A percentile compares a stretch with the other conserved stretches of the same genome.
These are phyloP conservation scores for Iberis pinnata DNA, from an alignment of 345 rosid genomes.

Conservation along the genomic window DNA sequence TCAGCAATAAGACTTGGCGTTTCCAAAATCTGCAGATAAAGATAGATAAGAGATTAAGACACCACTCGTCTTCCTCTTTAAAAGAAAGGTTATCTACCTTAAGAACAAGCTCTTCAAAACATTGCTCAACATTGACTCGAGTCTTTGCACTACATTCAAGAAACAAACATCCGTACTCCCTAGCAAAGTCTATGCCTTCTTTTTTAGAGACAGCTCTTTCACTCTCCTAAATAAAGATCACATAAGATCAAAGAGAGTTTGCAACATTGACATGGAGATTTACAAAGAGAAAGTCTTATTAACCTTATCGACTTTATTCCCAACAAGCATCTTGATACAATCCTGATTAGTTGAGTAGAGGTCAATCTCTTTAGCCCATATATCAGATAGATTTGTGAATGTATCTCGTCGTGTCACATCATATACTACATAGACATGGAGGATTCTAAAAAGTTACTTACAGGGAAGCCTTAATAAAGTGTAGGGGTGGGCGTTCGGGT, in stretches of 20 bases:
- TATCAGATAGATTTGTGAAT: constrained; percentile 78
- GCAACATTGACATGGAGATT: neutral
- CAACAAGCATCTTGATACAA: constrained; percentile 96
- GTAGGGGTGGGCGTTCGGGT: too few relatives aligned
- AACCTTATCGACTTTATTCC: constrained; percentile 94
- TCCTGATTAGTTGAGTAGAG: constrained; percentile 86
- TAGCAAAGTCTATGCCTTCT: constrained; percentile 82
- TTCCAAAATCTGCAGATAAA: constrained; percentile 62
- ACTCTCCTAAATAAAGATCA: constrained; percentile 67
- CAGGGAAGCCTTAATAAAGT: too few relatives aligned
- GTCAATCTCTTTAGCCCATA: constrained; percentile 96
- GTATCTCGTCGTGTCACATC: constrained; percentile 89
- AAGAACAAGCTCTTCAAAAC: constrained; percentile 94
- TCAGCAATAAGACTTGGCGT: constrained; percentile 74
- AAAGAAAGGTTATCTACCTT: constrained; percentile 47
- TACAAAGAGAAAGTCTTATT: neutral
- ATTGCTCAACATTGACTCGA: constrained; percentile 76
- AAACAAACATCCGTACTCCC: constrained; percentile 86
- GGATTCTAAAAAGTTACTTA: neutral
- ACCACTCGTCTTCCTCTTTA: neutral
- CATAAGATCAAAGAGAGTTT: neutral
- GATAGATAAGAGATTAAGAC: too few relatives aligned
- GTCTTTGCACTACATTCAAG: constrained; percentile 96
- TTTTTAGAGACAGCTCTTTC: constrained; percentile 85
- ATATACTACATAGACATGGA: constrained; percentile 45